Evolutionary conservation across 2,329 filamentous ascomycete species (phyloP).

Genomic region (Emmonsia crescens): DNA sequence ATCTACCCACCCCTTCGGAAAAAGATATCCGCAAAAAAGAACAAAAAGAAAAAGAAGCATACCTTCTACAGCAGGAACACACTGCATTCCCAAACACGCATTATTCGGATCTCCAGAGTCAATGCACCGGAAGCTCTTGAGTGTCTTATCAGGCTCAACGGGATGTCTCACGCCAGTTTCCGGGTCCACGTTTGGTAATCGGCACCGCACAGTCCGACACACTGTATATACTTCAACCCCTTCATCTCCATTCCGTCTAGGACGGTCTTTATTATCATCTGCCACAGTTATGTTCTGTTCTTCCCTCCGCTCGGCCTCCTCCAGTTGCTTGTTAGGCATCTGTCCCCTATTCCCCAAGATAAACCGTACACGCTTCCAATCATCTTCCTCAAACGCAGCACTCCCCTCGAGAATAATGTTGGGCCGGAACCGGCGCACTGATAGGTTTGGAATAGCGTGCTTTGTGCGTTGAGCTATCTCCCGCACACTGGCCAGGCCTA

Average conservation of each 20-base stretch:
- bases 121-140: slow-evolving; percentile 41
- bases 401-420: slow-evolving; percentile 48
- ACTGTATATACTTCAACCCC: slow-evolving; percentile 35
- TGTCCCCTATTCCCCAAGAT: slow-evolving; percentile 14
- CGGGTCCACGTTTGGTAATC: slow-evolving; percentile 49
- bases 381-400: slow-evolving; percentile 44
- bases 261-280: not conserved
- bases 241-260: slow-evolving; percentile 16
- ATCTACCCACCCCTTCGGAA: not conserved
- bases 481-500: slow-evolving; percentile 44
- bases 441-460: slow-evolving; percentile 32
- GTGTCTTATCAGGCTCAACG: slow-evolving; percentile 38
- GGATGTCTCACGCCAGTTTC: slow-evolving; percentile 41
- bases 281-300: not conserved
- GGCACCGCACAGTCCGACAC: slow-evolving; percentile 49
- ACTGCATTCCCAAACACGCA: slow-evolving; percentile 45
- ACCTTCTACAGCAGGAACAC: slow-evolving; percentile 27
- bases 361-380: slow-evolving; percentile 44
- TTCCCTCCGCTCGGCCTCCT: not conserved
- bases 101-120: slow-evolving; percentile 39
- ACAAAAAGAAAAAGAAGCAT: slow-evolving; percentile 9
- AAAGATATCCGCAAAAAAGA: not conserved
- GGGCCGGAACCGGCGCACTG: slow-evolving; percentile 45
- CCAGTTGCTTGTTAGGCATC: not conserved
- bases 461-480: slow-evolving; percentile 38